Evolutionary conservation across 78 protist genomes (phyloP).

Genomic region (Dictyostelium firmibasis): DNA sequence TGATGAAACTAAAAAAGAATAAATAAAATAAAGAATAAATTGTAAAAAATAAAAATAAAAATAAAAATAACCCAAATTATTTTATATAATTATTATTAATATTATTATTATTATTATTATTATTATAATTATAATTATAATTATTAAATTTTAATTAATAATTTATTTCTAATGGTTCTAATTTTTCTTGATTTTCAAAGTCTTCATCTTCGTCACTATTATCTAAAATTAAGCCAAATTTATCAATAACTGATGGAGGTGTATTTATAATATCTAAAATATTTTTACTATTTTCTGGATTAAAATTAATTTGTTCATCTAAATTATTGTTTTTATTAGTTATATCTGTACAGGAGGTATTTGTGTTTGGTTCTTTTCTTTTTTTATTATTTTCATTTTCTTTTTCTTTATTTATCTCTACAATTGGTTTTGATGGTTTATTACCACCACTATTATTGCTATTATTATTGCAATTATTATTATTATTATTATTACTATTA

Average conservation of each 20-base stretch:
- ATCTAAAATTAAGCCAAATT: constrained; percentile 28
- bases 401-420: constrained; percentile 17
- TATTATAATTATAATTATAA: background rate
- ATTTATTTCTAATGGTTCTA: constrained; percentile 50
- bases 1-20: background rate
- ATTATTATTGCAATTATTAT: background rate
- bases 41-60: background rate
- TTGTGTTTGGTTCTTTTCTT: background rate
- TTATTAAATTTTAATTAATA: background rate
- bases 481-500: background rate
- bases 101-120: background rate
- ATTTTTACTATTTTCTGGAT: background rate
- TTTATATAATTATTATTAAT: too few species aligned
- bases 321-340: background rate
- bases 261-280: constrained; percentile 11
- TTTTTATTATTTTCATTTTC: constrained; percentile 9
- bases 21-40: background rate
- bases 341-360: background rate
- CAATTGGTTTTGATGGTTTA: background rate
- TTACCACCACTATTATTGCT: constrained; percentile 1
- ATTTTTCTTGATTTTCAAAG: constrained; percentile 6
- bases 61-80: background rate
- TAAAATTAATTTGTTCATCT: background rate
- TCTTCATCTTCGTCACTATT: constrained; percentile 5
- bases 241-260: constrained; percentile 26